Base-by-base conservation (phyloP, 352 stramenopile genomes). In the Pythium plurisporium region DNA sequence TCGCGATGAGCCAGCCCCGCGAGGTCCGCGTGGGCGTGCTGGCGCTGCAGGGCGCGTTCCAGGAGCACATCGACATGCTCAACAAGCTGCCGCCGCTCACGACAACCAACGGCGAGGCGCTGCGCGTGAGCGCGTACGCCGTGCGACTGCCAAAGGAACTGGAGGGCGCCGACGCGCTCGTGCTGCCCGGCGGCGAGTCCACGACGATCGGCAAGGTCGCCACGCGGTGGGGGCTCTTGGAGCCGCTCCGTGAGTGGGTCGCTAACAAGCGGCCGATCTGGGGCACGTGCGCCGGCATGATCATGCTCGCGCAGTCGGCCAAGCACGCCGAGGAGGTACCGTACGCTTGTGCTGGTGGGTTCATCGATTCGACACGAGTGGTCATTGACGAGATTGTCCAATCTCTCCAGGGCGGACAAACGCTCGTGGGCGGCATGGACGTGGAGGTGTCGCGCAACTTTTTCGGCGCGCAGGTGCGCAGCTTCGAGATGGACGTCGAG, bases 231-330 rank as follows among this genome's bases (percentile, higher is more conserved):
- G 86, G 86, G 1, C 68, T 95, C 26, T 62, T 87, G 9, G 85
- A 91, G 38, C 82, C 82, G 11, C 65, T 96, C 17, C 84, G 86
- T 54, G 67, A 92, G 63, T 96, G 84, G 80, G 83, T 93, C 14
- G 67, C 66, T 9, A 63, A 73, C 41, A 55, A 75, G 25, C 67
- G 74, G 8, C 95, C 95, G 15, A 96, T 96, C 30, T 99, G 95
- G 94, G 96, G 96, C 51, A 99, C 96, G 6, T 99, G 96, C 68
- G 96, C 96, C 3, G 96, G 96, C 53, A 97, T 99, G 92, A 98
- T 99, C 76, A 83, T 99, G 66, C 79, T 99, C 30, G 80, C 95
- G 51, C 62, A 83, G 46, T 82, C 74, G 19, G 77, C 81, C 54
- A 90, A 89, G 65, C 81, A 91, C 64, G 71, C 71, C 15, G 86